Evolutionary conservation across 345 rosid species (phyloP).

Genomic region (Nephelium lappaceum): DNA sequence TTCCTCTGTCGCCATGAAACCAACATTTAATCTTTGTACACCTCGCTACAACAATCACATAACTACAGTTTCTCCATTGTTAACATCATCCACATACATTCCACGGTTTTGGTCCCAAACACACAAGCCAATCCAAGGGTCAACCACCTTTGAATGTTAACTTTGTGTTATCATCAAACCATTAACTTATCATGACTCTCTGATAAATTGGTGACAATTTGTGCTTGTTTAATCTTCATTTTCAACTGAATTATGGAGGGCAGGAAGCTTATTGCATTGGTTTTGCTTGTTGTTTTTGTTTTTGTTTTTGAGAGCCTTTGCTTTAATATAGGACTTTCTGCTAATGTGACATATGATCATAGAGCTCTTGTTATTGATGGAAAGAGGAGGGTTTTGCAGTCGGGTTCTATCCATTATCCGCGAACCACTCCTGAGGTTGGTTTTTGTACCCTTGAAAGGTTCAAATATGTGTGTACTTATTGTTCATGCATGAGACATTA

Average conservation of each 20-base stretch:
- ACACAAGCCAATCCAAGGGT: background rate
- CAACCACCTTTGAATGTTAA: background rate
- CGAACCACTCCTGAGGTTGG: conserved; percentile 58
- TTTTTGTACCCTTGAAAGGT: background rate
- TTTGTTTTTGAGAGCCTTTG: conserved; percentile 32
- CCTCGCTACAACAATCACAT: background rate
- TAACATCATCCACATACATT: background rate
- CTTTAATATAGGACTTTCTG: conserved; percentile 25
- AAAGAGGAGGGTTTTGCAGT: conserved; percentile 59
- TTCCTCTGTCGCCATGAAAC: background rate
- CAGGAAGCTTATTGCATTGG: conserved; percentile 16
- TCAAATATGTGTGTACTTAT: background rate
- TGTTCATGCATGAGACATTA: background rate
- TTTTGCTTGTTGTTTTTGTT: conserved; percentile 24
- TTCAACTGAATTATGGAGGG: conserved; percentile 26
- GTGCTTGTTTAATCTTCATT: background rate
- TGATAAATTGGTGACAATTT: background rate
- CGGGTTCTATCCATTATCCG: conserved; percentile 69
- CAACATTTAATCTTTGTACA: background rate
- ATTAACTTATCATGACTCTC: background rate
- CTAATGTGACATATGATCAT: conserved; percentile 57
- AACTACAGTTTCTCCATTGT: background rate
- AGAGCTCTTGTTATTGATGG: conserved; percentile 64
- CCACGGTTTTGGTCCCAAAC: conserved; percentile 16
- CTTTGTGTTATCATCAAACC: background rate